These are phyloP conservation scores for Rosa chinensis DNA, from an alignment of 306 rosid species.

Conservation along the genomic window DNA sequence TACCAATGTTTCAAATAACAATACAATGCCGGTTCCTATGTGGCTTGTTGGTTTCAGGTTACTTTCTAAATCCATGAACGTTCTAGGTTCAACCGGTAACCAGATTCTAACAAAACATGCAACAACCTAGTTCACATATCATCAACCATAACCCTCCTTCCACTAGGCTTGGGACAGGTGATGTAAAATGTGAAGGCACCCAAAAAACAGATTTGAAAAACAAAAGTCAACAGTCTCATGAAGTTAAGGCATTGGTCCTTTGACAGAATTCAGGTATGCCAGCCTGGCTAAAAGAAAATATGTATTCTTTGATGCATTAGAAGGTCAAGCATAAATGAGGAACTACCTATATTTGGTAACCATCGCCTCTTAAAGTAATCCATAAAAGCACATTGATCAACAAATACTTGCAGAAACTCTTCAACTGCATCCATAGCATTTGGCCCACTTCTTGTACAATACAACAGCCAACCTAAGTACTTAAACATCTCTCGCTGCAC, in stretches of 20 bases:
- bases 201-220: conserved; percentile 1
- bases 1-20: conserved; percentile 18
- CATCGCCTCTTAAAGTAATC: conserved; percentile 66
- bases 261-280: neutral
- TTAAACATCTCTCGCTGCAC: conserved; percentile 63
- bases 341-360: conserved; percentile 64
- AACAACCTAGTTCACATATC: neutral
- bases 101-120: neutral
- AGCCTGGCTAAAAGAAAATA: neutral
- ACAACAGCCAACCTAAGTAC: conserved; percentile 65
- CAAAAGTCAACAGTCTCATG: neutral
- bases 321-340: conserved; percentile 15
- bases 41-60: neutral
- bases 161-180: neutral
- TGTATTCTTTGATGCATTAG: conserved; percentile 1
- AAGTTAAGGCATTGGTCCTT: neutral
- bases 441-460: conserved; percentile 58
- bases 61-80: neutral
- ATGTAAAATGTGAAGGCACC: neutral
- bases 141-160: conserved; percentile 1
- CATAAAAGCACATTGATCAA: conserved; percentile 69
- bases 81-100: neutral
- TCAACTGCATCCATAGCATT: conserved; percentile 58
- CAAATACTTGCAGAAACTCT: conserved; percentile 77
- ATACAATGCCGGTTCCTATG: neutral